These are phyloP conservation scores for Fusarium abutilonis DNA, from an alignment of 2,329 filamentous ascomycete genomes.

Conservation along the genomic window DNA sequence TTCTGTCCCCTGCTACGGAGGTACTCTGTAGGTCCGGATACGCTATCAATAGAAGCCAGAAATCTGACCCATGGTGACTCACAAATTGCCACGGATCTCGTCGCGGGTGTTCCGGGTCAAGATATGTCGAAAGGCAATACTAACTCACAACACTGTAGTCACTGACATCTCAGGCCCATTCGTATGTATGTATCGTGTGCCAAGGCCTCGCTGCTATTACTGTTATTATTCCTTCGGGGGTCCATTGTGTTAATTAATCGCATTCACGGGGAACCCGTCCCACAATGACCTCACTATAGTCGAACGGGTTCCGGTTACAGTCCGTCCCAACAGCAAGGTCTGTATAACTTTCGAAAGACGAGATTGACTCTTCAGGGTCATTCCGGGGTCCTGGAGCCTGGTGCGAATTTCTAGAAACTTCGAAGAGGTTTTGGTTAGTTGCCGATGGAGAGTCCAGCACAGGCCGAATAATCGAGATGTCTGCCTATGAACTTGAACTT, in stretches of 20 bases:
- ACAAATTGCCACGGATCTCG: constrained; percentile 9
- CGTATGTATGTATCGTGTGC: no score
- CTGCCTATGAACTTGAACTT: no score
- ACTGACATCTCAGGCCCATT: neutral
- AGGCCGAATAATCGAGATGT: no score
- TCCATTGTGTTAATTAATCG: neutral
- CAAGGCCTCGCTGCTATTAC: no score
- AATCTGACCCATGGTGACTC: constrained; percentile 20
- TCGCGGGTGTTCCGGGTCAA: constrained; percentile 3
- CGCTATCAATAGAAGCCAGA: neutral
- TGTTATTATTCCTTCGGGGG: constrained; percentile 8
- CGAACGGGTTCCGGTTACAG: constrained; percentile 17
- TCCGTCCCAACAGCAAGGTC: constrained; percentile 8
- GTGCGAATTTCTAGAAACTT: no score
- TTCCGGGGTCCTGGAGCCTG: neutral
- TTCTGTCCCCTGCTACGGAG: no score
- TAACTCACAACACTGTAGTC: neutral
- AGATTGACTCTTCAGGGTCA: neutral
- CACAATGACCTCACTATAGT: constrained; percentile 36
- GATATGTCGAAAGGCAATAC: constrained; percentile 12
- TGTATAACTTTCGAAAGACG: neutral
- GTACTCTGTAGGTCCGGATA: no score
- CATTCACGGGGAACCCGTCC: constrained; percentile 25
- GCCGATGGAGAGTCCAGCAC: constrained; percentile 2
- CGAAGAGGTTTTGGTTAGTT: neutral